Evolutionary conservation across 2,329 filamentous ascomycete species (phyloP), one percentile per base, ranked within the genome.

Genomic region (Aspergillus versicolor): DNA sequence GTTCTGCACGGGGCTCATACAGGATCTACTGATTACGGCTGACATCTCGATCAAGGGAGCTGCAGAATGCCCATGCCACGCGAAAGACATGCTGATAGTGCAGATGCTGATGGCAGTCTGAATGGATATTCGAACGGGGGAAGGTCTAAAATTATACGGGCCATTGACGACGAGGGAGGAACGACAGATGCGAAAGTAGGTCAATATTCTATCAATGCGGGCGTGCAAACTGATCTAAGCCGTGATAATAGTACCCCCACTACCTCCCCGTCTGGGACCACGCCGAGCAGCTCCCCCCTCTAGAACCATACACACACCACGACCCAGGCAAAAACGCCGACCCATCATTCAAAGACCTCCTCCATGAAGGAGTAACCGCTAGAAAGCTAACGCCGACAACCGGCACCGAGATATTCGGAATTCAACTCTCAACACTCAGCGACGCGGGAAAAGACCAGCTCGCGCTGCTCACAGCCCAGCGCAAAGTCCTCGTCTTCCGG

Each of bases 241-340:
- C 21, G 24, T 0, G 2, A 27, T 27, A 27, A 5, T 24, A 69
- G 65, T 69, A 68, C 47, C 67, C 65, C 15, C 46, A 65, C n/a
- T 69, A 70, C 45, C 65, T 70, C 2, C 67, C 67, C 1, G 54
- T 52, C 13, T 68, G 59, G 54, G 64, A 70, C 27, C 47, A 65
- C 51, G 48, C 51, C 32, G 60, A 68, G 34, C 65, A 68, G 72
- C 77, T 74, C 52, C 68, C 73, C 1, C 70, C 73, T 15, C 74
- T 73, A 0, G 68, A 76, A 57, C 72, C 71, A 1, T 79, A 78
- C 57, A 71, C 73, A 12, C 76, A 78, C 54, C 54, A 65, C 21
- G 77, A 79, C 38, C 72, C 70, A 30, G 77, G 77, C 13, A 67
- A 73, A 32, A 57, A 70, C 46, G 78, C 77, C 1, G 75, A 80